These are phyloP conservation scores for Trametes punicea DNA, from an alignment of 768 basidiomycete genomes.

Conservation along the genomic window DNA sequence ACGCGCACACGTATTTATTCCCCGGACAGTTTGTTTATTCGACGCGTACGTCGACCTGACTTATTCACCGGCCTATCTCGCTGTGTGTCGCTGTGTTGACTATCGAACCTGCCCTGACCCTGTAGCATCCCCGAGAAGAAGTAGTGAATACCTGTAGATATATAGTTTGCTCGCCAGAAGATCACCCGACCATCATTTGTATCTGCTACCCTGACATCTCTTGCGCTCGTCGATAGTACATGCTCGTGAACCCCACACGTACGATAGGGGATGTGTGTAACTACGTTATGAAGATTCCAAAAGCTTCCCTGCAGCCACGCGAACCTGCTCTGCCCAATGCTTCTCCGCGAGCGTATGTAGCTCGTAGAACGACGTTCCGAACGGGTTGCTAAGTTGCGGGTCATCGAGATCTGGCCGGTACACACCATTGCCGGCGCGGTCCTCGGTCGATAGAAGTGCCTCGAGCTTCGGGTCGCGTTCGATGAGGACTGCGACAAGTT, in stretches of 20 bases:
- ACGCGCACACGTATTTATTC: constrained; percentile 16
- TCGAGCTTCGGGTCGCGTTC: constrained; percentile 78
- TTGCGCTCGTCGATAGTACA: background rate
- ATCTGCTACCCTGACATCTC: background rate
- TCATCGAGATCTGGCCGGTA: constrained; percentile 87
- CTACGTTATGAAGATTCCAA: constrained; percentile 37
- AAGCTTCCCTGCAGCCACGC: constrained; percentile 61
- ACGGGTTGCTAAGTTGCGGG: constrained; percentile 77
- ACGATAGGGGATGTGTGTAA: background rate
- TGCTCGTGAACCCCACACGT: background rate
- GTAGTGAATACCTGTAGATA: constrained; percentile 11
- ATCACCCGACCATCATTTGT: constrained; percentile 3
- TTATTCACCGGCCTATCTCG: constrained; percentile 12
- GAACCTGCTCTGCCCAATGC: constrained; percentile 67
- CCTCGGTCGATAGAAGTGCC: constrained; percentile 82
- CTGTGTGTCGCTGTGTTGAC: constrained; percentile 6
- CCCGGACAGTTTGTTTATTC: constrained; percentile 7
- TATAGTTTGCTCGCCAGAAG: constrained; percentile 2
- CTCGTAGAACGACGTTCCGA: constrained; percentile 88
- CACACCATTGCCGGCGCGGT: constrained; percentile 78
- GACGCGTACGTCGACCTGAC: constrained; percentile 11
- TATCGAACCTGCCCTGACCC: background rate
- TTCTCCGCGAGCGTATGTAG: constrained; percentile 56
- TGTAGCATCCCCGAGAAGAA: background rate
- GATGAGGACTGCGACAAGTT: constrained; percentile 70